Conservation (phyloP, 192 early-diverging fungal species). For the Backusella luteola region DNA sequence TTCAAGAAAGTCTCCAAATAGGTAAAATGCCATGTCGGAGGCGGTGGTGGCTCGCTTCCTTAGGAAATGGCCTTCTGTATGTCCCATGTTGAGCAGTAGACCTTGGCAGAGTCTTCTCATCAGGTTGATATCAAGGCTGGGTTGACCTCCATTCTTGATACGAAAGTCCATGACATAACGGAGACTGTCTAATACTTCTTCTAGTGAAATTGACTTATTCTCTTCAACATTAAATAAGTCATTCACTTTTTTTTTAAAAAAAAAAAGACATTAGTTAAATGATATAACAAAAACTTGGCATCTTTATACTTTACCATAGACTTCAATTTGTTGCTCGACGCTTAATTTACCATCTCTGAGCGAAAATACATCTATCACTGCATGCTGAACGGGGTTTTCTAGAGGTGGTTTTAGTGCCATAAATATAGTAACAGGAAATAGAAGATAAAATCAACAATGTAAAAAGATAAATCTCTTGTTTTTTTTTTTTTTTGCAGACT, state of each 20-base stretch:
- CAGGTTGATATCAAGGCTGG: conserved; percentile 72
- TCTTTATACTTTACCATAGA: conserved; percentile 39
- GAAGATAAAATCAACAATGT: background rate
- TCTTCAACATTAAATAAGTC: conserved; percentile 80
- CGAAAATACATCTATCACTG: conserved; percentile 14
- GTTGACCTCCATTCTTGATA: conserved; percentile 81
- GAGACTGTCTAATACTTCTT: conserved; percentile 83
- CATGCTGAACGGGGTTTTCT: background rate
- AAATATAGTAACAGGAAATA: background rate
- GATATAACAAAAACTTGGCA: background rate
- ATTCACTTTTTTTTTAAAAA: conserved; percentile 50
- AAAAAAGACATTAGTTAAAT: background rate
- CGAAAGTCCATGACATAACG: conserved; percentile 95
- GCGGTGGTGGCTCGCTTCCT: conserved; percentile 64
- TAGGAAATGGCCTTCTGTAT: conserved; percentile 61
- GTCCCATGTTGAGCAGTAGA: conserved; percentile 77
- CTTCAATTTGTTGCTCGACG: conserved; percentile 66
- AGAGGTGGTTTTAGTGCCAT: conserved; percentile 13
- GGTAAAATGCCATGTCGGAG: conserved; percentile 81
- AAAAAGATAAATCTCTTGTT: background rate
- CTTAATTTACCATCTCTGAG: conserved; percentile 29
- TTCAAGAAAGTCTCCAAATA: conserved; percentile 95
- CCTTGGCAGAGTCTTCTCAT: conserved; percentile 89
- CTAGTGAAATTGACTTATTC: conserved; percentile 64
- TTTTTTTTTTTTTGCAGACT: background rate